phyloP scores from a whole-genome alignment of 208 protist genomes.

The Trypanosoma cruzi region DNA sequence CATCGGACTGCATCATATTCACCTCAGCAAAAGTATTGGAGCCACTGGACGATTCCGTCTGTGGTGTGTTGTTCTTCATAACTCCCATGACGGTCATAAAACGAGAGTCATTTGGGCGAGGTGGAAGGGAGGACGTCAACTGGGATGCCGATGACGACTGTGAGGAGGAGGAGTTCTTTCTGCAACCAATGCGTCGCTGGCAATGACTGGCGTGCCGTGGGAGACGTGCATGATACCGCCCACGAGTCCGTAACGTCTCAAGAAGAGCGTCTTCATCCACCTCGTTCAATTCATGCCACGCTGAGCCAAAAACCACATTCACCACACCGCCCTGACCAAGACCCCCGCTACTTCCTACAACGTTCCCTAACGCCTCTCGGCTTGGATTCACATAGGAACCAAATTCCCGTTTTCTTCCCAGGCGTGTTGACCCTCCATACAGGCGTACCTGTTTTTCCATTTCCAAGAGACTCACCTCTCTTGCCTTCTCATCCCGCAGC shows the following conservation, averaged over 20 bases:
- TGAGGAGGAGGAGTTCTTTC: neutral
- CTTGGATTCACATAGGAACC: neutral
- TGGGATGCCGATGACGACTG: neutral
- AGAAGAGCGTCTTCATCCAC: constrained; percentile 19
- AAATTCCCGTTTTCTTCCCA: neutral
- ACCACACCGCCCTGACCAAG: neutral
- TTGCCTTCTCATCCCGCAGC: constrained; percentile 3
- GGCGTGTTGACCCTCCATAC: constrained; percentile 9
- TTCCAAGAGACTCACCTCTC: constrained; percentile 12
- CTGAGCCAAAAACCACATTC: neutral
- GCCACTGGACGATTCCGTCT: neutral
- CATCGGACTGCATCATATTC: neutral
- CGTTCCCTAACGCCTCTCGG: neutral
- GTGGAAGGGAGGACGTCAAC: neutral
- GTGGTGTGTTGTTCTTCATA: neutral
- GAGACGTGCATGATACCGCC: constrained; percentile 15
- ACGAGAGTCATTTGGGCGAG: too few species aligned
- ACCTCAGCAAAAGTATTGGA: neutral
- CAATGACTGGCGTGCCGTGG: constrained; percentile 22
- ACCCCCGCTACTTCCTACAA: neutral
- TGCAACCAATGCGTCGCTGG: neutral
- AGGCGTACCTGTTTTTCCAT: constrained; percentile 14
- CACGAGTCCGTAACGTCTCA: constrained; percentile 11
- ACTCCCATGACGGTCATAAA: neutral
- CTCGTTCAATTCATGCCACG: constrained; percentile 3